Evolutionary conservation across 441 rosid species (phyloP), one percentile per base, ranked within the genome.

Genomic region (Cnidoscolus chayamansa): DNA sequence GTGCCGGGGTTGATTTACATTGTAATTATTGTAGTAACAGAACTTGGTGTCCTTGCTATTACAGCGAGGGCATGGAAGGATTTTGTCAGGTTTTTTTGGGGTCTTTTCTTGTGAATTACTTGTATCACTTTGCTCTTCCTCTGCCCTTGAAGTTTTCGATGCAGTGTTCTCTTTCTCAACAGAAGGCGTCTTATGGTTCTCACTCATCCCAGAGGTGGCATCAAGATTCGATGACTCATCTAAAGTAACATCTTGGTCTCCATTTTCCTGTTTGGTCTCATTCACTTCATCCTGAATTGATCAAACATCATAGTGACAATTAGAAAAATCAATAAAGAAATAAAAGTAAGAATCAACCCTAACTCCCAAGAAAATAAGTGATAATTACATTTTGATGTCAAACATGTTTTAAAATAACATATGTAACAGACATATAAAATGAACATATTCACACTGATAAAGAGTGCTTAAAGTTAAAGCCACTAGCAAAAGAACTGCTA

Each of bases 1-100:
- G 74, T 89, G 88, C 43, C 91, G 80, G 32, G 93, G 93, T 78
- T 89, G 93, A 77, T 87, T 86, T 45, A 87, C 91, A 25, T 89
- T 89, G 83, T 89, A 87, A 72, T 89, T 89, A 54, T 89, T 89
- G 76, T 84, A 88, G 77, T 88, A 88, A 77, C 93, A 88, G 72
- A 88, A 88, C 74, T 88, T 88, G 0, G 93, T 89, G 49, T 89
- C 91, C 66, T 84, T 79, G 66, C 93, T 89, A 76, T 83, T 84
- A 81, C 93, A 89, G 63, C 93, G 85, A 0, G 91, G 93, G 74
- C 91, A 89, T 0, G 88, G 88, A 60, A 89, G 72, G 76, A 89
- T 80, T 82, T 86, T 87, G 78, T 89, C 93, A 12, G 93, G 91
- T 81, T 83, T 87, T 81, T 86, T 89, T 12, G 82, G 81, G 63